Conservation (phyloP, 768 basidiomycete species). For the Gautieria morchelliformis region DNA sequence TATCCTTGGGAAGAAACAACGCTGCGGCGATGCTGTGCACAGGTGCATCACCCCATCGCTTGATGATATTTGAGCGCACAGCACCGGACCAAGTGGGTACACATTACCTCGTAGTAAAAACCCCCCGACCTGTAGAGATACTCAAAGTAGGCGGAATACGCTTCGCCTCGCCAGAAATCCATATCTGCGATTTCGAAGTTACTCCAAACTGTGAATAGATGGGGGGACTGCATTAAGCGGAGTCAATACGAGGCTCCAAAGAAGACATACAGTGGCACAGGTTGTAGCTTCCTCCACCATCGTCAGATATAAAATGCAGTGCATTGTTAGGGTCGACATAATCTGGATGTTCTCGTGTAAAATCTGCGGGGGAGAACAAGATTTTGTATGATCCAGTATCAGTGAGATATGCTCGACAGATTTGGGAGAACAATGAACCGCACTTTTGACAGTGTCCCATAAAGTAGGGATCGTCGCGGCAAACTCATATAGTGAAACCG, state of each 20-base stretch:
- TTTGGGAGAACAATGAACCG: constrained; percentile 16
- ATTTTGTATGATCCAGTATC: not conserved
- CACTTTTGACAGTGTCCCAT: constrained; percentile 62
- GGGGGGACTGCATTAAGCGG: not conserved
- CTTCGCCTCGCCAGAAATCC: constrained; percentile 30
- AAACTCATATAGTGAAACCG: constrained; percentile 67
- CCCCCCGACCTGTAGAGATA: constrained; percentile 31
- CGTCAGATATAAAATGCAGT: constrained; percentile 27
- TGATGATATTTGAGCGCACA: not conserved
- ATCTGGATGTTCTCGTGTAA: constrained; percentile 26
- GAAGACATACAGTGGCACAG: constrained; percentile 59
- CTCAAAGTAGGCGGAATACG: constrained; percentile 34
- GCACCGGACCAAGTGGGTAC: not conserved
- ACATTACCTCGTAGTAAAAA: constrained; percentile 27
- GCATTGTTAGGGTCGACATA: constrained; percentile 31
- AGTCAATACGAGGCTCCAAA: constrained; percentile 22
- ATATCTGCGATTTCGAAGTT: constrained; percentile 36
- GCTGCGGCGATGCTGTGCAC: constrained; percentile 42
- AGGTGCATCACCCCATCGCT: constrained; percentile 36
- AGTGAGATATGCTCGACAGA: too few species aligned
- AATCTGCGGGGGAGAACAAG: constrained; percentile 18
- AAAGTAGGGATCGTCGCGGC: constrained; percentile 65
- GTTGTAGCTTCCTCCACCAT: constrained; percentile 60
- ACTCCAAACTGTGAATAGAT: constrained; percentile 26
- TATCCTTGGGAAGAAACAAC: constrained; percentile 39